phyloP scores from a whole-genome alignment of 345 rosid genomes.

The Odontarrhena argentea region DNA sequence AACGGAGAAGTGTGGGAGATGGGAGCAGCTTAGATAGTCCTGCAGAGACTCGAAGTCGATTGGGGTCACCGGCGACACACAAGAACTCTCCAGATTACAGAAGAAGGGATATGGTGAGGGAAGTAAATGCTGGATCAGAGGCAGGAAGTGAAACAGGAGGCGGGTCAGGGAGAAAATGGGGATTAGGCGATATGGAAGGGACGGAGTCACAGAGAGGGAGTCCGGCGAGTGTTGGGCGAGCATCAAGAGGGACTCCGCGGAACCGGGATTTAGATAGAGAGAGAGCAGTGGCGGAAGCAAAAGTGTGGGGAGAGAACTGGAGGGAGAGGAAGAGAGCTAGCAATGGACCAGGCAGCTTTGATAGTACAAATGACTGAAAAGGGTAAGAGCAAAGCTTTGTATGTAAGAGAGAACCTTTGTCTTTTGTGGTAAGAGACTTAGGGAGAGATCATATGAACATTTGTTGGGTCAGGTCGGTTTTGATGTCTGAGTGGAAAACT shows the following conservation, averaged over 20 bases:
- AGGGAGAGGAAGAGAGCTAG: constrained; percentile 81
- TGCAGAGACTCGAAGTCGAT: constrained; percentile 53
- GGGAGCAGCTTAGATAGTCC: constrained; percentile 72
- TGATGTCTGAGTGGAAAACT: constrained; percentile 38
- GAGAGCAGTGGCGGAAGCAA: constrained; percentile 95
- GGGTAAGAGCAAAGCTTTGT: constrained; percentile 39
- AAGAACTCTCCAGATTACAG: constrained; percentile 90
- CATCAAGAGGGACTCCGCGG: constrained; percentile 72
- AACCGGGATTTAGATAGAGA: constrained; percentile 90
- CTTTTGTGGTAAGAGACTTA: constrained; percentile 25
- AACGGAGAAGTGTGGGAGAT: constrained; percentile 58
- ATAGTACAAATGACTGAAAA: constrained; percentile 66
- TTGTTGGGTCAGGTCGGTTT: constrained; percentile 33
- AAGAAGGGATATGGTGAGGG: constrained; percentile 63
- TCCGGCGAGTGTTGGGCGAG: constrained; percentile 64
- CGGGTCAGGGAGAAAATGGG: constrained; percentile 88
- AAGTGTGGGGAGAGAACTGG: constrained; percentile 99
- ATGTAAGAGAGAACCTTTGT: constrained; percentile 14
- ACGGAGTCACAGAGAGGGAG: constrained; percentile 73
- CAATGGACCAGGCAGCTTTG: constrained; percentile 61
- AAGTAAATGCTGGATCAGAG: constrained; percentile 55
- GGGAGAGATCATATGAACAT: constrained; percentile 28
- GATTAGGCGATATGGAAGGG: constrained; percentile 58
- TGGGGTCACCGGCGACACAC: constrained; percentile 72
- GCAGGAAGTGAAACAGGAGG: constrained; percentile 65